Percentiles rank a stretch among this genome's conserved stretches.
These are phyloP conservation scores for Solanum chacoense DNA, from an alignment of 305 asterid genomes.

Conservation along the genomic window DNA sequence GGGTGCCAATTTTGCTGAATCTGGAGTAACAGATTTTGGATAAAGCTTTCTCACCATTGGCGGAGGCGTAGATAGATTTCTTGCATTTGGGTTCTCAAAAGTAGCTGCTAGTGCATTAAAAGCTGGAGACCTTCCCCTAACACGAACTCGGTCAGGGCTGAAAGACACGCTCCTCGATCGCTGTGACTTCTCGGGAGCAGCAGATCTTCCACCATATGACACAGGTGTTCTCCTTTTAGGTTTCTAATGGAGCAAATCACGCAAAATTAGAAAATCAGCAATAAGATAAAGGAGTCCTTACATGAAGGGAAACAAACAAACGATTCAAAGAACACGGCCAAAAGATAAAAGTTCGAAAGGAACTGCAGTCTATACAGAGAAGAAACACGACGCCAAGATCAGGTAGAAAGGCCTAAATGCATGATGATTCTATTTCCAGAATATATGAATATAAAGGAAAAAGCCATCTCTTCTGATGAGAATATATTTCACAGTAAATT, in stretches of 20 bases:
- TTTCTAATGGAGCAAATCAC: constrained; percentile 37
- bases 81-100: constrained; percentile 63
- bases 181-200: constrained; percentile 69
- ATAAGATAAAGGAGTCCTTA: background rate
- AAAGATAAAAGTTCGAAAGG: background rate
- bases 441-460: background rate
- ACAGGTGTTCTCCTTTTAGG: constrained; percentile 70
- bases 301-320: background rate
- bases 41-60: constrained; percentile 68
- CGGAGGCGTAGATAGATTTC: constrained; percentile 96
- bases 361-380: background rate
- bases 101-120: constrained; percentile 91
- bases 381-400: background rate
- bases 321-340: background rate
- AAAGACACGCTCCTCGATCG: constrained; percentile 92
- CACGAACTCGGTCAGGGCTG: constrained; percentile 78
- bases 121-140: constrained; percentile 96
- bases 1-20: constrained; percentile 34
- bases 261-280: background rate
- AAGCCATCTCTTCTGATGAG: background rate
- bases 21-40: constrained; percentile 61
- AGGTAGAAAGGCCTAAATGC: background rate
- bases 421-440: background rate
- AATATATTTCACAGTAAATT: too few relatives aligned
- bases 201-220: constrained; percentile 56